Base-by-base conservation (phyloP, 768 basidiomycete species). In the Suillus luteus region DNA sequence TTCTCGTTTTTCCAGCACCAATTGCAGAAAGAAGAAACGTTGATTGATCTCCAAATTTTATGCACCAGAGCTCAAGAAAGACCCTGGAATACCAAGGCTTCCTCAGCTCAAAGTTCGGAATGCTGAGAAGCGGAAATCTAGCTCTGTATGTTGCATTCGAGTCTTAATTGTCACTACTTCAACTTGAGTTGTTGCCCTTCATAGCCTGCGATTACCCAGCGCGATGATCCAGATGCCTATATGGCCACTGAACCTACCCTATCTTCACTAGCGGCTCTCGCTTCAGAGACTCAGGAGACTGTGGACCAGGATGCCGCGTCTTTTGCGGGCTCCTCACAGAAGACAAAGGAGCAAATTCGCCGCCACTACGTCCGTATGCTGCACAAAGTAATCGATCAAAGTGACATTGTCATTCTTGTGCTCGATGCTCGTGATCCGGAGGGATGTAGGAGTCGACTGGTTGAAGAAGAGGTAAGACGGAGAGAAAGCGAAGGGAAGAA, bases 401-500 rank as follows among this genome's bases (percentile, higher is more conserved):
- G 91, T 67, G 96, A 99, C 72, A 91, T 99, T 38, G 78, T 99
- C 59, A 82, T 99, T 52, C 89, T 92, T 41, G 92, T 94, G 0
- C 82, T 99, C 17, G 97, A 99, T 77, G 96, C 96, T 1, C 82
- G 96, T 46, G 96, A 99, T 79, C 96, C 97, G 2, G 91, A 96
- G 64, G 96, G 96, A 0, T 96, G 94, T 48, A 78, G 96, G 67
- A 96, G 94, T 76, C 82, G 90, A 59, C 82, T 96, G 44, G 95
- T 99, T 5, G 97, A 99, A 74, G 93, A 96, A 71, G 96, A 97
- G 73, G 95, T 97, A 0, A 81, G 91, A 52, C 81, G 93, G 66
- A 82, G 92, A 41, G 95, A 96, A 72, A 80, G 80, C 27, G 92
- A 96, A 66, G 92, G 95, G 9, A 99, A 99, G 81, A 92, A 88